Evolutionary conservation across 1,284 basidiomycete genomes (phyloP), one percentile per base, ranked within the genome.

Genomic region (Fomitopsis schrenkii): DNA sequence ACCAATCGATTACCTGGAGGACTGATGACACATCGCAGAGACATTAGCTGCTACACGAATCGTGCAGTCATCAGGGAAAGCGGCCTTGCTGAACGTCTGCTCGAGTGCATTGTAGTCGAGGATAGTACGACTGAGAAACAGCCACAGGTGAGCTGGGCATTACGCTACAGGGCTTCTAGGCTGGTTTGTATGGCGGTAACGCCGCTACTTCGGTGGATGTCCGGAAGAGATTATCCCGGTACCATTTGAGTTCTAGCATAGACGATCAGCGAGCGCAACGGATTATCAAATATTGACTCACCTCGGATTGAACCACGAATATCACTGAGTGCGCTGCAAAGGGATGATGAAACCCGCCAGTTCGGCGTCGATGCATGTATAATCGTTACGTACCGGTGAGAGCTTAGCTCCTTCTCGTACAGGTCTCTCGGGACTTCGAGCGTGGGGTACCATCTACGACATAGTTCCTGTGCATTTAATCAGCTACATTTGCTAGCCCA

Each of bases 241-340:
- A 70, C 68, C 68, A 70, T 19, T 66, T 48, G 0, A 70, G 62
- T 48, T 70, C 68, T 70, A n/a, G 3, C 2, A 33, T 6, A 38
- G 55, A 19, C 58, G 46, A 9, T 19, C 22, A 50, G 17, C 26
- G 30, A 33, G 26, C 26, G 3, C 9, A 26, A 26, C 26, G 6
- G 2, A 8, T 30, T 33, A 17, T 3, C 41, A 38, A 28, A 58
- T 48, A 28, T 55, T 40, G 15, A 56, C 22, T 9, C 58, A 91
- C 90, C 92, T 76, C 74, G 73, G 54, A 95, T 93, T 5, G 91
- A 94, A 7, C 80, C 80, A 28, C 76, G 76, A 60, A 95, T 94
- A 66, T 95, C 93, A 62, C 87, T 87, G 61, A 93, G 72, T 6
- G 93, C 93, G 45, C 92, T 92, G 65, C 3, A 50, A 28, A 35